Evolutionary conservation across 164 flowering plant species (phyloP), one percentile per base, ranked within the genome.

Genomic region (Berberis thunbergii): DNA sequence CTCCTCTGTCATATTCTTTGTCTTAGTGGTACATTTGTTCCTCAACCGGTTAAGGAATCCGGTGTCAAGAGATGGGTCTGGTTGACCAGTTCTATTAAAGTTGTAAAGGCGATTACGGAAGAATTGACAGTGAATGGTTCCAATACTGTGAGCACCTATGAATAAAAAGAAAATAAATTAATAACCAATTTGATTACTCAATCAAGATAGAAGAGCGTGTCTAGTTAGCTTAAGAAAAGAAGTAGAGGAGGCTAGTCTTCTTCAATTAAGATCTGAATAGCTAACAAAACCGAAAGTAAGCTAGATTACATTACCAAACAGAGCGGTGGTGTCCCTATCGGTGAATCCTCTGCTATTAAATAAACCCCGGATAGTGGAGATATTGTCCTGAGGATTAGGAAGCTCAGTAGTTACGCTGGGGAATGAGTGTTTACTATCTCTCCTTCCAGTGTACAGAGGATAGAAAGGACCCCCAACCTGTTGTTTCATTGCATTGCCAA

Each of bases 371-470:
- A 69, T 75, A 39, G 45, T 60, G 0, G 43, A 42, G 2, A 83
- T 45, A 45, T 77, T 65, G 41, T 45, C 74, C 41, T 69, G 64
- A 2, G 86, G 86, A 4, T 13, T 54, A 40, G 86, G 86, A 50
- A 83, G 65, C 63, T 77, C 75, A 1, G 53, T 59, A 43, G 41
- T 13, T 2, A 81, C 81, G 61, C 58, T 49, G 6, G 3, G 65
- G 56, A 56, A 73, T 40, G 80, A 75, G 7, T 10, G 8, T 9
- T 9, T 46, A 60, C 84, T 80, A 64, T 80, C 84, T 64, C 68
- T 70, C 50, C 83, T 70, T 59, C 86, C 86, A 0, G 86, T 80
- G 10, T 65, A 65, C 41, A 77, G 65, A 10, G 84, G 87, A 60
- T 77, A 83, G 63, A 70, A 81, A 45, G 43, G 43, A 48, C 12